phyloP scores from a whole-genome alignment of 345 rosid genomes.

The Orychophragmus violaceus region DNA sequence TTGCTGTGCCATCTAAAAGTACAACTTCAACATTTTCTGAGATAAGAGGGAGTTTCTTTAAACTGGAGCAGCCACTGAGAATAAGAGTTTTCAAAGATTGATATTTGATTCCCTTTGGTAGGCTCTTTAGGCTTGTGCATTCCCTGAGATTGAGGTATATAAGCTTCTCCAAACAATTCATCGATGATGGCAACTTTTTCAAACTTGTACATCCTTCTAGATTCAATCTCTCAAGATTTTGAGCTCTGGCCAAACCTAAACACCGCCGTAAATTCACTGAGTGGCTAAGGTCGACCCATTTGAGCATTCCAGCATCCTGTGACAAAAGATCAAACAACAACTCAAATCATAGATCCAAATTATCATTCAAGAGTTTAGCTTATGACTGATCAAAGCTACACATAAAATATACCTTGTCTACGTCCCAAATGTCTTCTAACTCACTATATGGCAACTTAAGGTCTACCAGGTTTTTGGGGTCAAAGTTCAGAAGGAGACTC shows the following conservation, averaged over 20 bases:
- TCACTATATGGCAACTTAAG: conserved; percentile 19
- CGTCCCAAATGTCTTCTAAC: conserved; percentile 27
- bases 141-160: conserved; percentile 18
- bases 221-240: conserved; percentile 21
- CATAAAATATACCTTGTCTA: conserved; percentile 17
- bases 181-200: conserved; percentile 12
- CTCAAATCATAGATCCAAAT: not conserved
- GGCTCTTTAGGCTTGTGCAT: conserved; percentile 24
- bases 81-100: conserved; percentile 20
- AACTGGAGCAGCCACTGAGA: conserved; percentile 29
- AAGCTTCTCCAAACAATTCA: conserved; percentile 24
- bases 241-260: conserved; percentile 26
- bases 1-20: conserved; percentile 24
- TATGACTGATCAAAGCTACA: not conserved
- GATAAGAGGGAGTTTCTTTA: conserved; percentile 24
- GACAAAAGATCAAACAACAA: not conserved
- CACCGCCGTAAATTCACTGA: conserved; percentile 11
- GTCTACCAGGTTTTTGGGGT: conserved; percentile 27
- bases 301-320: conserved; percentile 31
- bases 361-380: not conserved
- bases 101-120: not conserved
- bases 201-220: conserved; percentile 31
- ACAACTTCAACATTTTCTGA: conserved; percentile 21
- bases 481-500: conserved; percentile 22
- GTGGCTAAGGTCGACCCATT: conserved; percentile 19